Conservation (phyloP, 306 rosid species). For the Cucurbita ficifolia region DNA sequence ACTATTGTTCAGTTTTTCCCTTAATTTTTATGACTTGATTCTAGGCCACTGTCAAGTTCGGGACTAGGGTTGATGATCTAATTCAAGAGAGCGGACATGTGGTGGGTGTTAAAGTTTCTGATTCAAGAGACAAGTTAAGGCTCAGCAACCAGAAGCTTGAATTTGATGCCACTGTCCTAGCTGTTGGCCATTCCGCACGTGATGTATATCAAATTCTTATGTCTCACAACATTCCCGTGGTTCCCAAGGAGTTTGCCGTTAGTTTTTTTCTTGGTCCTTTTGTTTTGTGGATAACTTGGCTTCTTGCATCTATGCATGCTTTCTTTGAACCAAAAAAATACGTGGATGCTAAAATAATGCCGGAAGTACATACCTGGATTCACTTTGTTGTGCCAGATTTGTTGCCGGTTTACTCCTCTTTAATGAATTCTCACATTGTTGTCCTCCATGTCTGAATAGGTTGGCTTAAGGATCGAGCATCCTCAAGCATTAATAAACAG, state of each 20-base stretch:
- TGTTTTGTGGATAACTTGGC: conserved; percentile 2
- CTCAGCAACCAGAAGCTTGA: conserved; percentile 42
- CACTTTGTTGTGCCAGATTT: not conserved
- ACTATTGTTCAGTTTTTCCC: conserved; percentile 9
- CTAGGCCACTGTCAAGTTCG: conserved; percentile 80
- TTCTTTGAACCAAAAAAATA: not conserved
- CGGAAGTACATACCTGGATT: not conserved
- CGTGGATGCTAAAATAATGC: not conserved
- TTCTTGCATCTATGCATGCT: not conserved
- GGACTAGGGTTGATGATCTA: conserved; percentile 81
- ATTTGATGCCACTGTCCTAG: conserved; percentile 75
- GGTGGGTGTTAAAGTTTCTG: conserved; percentile 54
- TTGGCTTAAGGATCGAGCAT: conserved; percentile 92
- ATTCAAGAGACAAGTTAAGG: conserved; percentile 41
- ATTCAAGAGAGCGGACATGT: conserved; percentile 40
- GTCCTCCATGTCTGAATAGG: conserved; percentile 35
- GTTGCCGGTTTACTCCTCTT: not conserved
- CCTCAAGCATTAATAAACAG: conserved; percentile 81
- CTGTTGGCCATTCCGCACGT: conserved; percentile 98
- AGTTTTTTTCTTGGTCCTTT: conserved; percentile 23
- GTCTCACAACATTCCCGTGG: conserved; percentile 60
- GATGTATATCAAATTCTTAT: conserved; percentile 72
- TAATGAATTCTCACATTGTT: conserved; percentile 3
- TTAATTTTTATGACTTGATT: conserved; percentile 8
- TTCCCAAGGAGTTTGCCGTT: conserved; percentile 81